Base-by-base conservation (phyloP, 2,329 filamentous ascomycete species). In the Didymella segeticola region DNA sequence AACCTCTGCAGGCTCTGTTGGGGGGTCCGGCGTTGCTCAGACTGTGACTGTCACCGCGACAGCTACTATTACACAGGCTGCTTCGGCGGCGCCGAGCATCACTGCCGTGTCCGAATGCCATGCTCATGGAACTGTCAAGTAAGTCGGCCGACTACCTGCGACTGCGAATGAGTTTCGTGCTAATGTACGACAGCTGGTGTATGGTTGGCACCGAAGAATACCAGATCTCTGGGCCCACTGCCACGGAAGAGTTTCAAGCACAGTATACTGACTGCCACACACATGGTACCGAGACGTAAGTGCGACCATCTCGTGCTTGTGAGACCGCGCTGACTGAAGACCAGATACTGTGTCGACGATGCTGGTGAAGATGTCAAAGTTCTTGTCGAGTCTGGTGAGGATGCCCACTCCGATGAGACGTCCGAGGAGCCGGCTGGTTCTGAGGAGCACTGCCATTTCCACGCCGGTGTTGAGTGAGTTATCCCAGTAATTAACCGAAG, bases 391-490 rank as follows among this genome's bases (percentile, higher is more conserved):
- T 64, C 64, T 2, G 64, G 66, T 0, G 63, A 66, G 52, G 58
- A 43, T n/a, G 59, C 57, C 4, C 67, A 70, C 45, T 55, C 49
- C 42, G 43, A 42, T 10, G 54, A 58, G 37, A 34, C 39, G 9
- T 20, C 37, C 9, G 63, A 63, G 22, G 55, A 64, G 26, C 49
- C 65, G 51, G 66, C 51, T 48, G 64, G 43, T 9, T 50, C 54
- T 29, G 63, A 41, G 23, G 60, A 43, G 63, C 68, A 56, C 62
- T 91, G 88, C 62, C 89, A 92, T 67, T 90, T 88, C 72, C 89
- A 92, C 62, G 88, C 88, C 9, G 88, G 88, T 30, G 86, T 91
- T 19, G 86, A 90, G 87, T 89, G 77, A 74, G 86, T 76, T 12
- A 7, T 9, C 4, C 3, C 9, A 17, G 14, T 5, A 17, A 3